Evolutionary conservation across 257 asterid genomes (phyloP), one percentile per base, ranked within the genome.

Genomic region (Striga asiatica): DNA sequence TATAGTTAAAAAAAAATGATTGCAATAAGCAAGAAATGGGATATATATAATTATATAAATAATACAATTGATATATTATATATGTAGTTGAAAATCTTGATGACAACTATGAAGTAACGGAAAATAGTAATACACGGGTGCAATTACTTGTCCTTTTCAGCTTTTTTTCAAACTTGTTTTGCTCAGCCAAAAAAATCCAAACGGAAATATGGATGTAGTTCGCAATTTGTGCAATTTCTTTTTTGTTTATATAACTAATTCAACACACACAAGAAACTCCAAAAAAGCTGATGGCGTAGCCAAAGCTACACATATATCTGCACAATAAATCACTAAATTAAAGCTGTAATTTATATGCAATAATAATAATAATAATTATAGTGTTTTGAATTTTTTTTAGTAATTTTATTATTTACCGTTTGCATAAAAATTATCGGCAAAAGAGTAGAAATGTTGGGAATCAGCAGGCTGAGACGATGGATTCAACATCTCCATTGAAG

Each of bases 401-500:
- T 3, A 7, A 7, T 3, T 16, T n/a, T 39, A 14, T 2, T 13
- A 3, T 4, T 31, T 71, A 84, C 88, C 92, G 58, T 78, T 74
- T 17, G 81, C 77, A 60, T 78, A 85, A 82, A 78, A 80, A 72
- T 81, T 78, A 73, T 81, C 92, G 42, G 94, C 73, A 63, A 77
- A 81, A 8, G 82, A 68, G 75, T 74, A 85, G 71, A 63, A 76
- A 56, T 62, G 82, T 32, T 78, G 88, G 50, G 84, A 66, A 49
- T 71, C 62, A 20, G 56, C 41, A 34, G 35, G 48, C 10, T 62
- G 72, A 6, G 85, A 59, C 25, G 87, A 34, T 19, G 83, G 43
- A 66, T 65, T 66, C 39, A 81, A 69, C 93, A 89, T 82, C 62
- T 77, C 95, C 84, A 77, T 72, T 0, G 97, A 75, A 3, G 97